Conservation (phyloP, 73 alveolate species). For the Stentor roeselii region DNA sequence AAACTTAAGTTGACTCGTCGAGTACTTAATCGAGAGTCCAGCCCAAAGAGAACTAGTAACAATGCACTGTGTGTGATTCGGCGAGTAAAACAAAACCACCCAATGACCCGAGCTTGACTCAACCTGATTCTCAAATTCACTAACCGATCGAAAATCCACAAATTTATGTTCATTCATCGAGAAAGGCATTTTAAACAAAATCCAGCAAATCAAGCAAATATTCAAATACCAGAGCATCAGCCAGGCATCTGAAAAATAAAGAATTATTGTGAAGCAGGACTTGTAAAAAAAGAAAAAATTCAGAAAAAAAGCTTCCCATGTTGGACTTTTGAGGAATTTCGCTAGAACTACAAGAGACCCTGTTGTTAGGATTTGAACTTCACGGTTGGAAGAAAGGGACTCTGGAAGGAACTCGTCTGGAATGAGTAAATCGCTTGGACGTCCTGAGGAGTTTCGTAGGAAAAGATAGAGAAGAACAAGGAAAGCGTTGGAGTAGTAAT, state of each 20-base stretch:
- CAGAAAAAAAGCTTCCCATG: not conserved
- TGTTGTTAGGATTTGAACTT: constrained; percentile 8
- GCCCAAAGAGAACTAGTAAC: constrained; percentile 17
- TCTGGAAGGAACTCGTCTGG: not conserved
- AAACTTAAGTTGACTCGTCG: constrained; percentile 2
- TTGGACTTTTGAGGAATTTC: not conserved
- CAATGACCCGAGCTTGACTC: not conserved
- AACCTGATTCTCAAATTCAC: constrained; percentile 8
- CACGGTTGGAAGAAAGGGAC: not conserved
- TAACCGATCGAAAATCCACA: not conserved
- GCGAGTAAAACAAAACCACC: constrained; percentile 23
- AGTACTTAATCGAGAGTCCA: constrained; percentile 9
- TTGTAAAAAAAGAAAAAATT: constrained; percentile 8
- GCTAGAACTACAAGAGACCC: not conserved
- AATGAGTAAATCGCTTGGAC: not conserved
- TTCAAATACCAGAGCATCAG: constrained; percentile 6
- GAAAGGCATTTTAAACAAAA: constrained; percentile 25
- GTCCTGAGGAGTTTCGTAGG: not conserved
- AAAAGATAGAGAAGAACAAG: not conserved
- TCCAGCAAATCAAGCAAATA: not conserved
- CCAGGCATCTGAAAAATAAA: not conserved
- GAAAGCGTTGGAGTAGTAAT: not conserved
- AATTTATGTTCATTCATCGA: not conserved
- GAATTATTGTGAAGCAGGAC: not conserved
- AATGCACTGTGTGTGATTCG: not conserved